Evolutionary conservation across 352 stramenopile genomes (phyloP).

Genomic region (Phytophthora pistaciae): DNA sequence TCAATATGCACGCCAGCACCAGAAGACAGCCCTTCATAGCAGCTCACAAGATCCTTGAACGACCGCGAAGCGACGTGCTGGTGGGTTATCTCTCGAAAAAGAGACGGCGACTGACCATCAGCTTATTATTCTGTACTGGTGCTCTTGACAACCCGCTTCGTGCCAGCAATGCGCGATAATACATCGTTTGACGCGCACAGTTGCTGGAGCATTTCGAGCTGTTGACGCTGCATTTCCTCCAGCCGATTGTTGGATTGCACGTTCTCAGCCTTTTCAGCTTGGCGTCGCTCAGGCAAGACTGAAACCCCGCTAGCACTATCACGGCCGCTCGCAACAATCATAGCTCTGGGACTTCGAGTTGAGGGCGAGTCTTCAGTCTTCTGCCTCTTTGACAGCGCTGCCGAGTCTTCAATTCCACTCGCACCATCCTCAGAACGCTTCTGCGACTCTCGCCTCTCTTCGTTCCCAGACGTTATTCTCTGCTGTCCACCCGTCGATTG

Average conservation of each 20-base stretch:
- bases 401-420: neutral
- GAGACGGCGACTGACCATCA: neutral
- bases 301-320: neutral
- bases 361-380: neutral
- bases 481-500: neutral
- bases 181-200: constrained; percentile 20
- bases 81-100: neutral
- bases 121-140: constrained; percentile 8
- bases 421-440: neutral
- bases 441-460: neutral
- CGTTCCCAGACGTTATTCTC: neutral
- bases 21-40: constrained; percentile 17
- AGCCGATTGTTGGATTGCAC: constrained; percentile 22
- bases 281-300: constrained; percentile 16
- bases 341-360: neutral
- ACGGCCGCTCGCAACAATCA: neutral
- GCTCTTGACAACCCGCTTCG: neutral
- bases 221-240: constrained; percentile 31
- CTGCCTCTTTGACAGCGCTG: constrained; percentile 6
- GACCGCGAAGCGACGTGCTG: constrained; percentile 8
- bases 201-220: constrained; percentile 31
- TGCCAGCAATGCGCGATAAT: neutral
- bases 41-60: neutral
- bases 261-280: constrained; percentile 7
- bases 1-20: constrained; percentile 14